Evolutionary conservation across 2,329 filamentous ascomycete species (phyloP).

Genomic region (Catunica adiposa): DNA sequence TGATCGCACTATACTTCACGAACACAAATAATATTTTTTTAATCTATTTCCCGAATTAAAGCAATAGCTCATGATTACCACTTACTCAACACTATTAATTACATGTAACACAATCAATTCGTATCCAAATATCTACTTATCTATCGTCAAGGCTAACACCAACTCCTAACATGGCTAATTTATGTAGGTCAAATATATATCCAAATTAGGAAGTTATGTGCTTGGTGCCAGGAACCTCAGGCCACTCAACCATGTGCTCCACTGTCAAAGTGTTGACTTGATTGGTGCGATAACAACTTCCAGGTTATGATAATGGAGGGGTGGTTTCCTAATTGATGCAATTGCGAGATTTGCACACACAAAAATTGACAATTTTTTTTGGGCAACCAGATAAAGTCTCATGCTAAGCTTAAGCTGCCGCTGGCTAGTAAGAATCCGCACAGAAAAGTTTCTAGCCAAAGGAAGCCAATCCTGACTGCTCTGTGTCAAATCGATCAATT

Average conservation of each 20-base stretch:
- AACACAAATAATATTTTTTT: not conserved
- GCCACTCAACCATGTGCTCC: not conserved
- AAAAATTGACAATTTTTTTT: no score
- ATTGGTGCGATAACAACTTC: constrained; percentile 3
- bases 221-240: not conserved
- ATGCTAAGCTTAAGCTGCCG: no score
- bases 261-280: not conserved
- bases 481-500: constrained; percentile 7
- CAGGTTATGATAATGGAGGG: constrained; percentile 2
- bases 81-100: no score
- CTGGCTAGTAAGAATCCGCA: not conserved
- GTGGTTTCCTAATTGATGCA: constrained; percentile 2
- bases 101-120: no score
- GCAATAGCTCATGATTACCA: no score
- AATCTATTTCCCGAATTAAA: not conserved
- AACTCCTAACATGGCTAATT: no score
- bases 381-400: no score
- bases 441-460: not conserved
- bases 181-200: not conserved
- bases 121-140: not conserved
- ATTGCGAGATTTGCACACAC: not conserved
- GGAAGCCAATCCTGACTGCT: constrained; percentile 4
- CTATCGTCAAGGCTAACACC: not conserved
- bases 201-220: not conserved
- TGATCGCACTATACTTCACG: not conserved